Percentiles rank a stretch among this genome's conserved stretches.
Conservation (phyloP, 495 filamentous ascomycete species). For the Chlorociboria aeruginascens region DNA sequence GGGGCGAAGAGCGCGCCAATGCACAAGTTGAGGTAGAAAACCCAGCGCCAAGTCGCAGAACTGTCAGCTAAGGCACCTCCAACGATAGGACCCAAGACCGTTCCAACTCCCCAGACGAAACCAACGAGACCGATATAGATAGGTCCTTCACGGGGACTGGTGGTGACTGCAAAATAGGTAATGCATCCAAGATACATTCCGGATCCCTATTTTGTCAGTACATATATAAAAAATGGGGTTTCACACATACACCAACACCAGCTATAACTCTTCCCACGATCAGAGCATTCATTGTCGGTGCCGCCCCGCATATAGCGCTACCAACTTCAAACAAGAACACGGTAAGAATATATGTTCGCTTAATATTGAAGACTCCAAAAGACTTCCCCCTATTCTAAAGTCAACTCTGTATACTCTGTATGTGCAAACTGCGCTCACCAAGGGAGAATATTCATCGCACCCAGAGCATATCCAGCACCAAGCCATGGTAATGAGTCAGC, state of each 20-base stretch:
- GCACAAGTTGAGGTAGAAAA: not conserved
- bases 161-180: not conserved
- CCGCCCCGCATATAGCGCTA: conserved; percentile 41
- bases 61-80: conserved; percentile 47
- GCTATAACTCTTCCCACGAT: conserved; percentile 36
- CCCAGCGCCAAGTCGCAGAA: conserved; percentile 42
- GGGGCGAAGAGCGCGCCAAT: not conserved
- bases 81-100: conserved; percentile 42
- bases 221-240: not conserved
- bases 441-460: conserved; percentile 29
- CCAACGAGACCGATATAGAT: conserved; percentile 28
- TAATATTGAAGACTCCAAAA: conserved; percentile 37
- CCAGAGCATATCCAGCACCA: conserved; percentile 38
- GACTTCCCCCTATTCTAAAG: conserved; percentile 17
- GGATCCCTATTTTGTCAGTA: not conserved
- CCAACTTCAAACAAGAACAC: conserved; percentile 38
- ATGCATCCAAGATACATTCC: not conserved
- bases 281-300: conserved; percentile 37
- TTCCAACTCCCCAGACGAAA: conserved; percentile 35
- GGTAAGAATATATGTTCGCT: conserved; percentile 35
- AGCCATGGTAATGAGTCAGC: conserved; percentile 45
- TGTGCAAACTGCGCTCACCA: not conserved
- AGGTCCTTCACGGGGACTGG: conserved; percentile 22
- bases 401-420: not conserved
- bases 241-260: conserved; percentile 20